Evolutionary conservation across 1,284 basidiomycete species (phyloP), one percentile per base, ranked within the genome.

Genomic region (Tylopilus microsporus): DNA sequence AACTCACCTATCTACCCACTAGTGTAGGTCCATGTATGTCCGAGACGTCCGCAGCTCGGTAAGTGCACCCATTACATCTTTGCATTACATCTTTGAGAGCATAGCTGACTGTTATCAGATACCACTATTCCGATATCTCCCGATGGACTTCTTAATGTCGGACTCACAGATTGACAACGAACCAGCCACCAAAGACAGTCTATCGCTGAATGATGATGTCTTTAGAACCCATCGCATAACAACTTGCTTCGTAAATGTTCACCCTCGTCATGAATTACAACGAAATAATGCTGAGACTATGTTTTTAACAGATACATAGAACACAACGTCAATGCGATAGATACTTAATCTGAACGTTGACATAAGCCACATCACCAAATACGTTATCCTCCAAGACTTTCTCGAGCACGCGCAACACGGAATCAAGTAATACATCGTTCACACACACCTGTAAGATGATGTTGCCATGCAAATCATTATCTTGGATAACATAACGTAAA

Each of bases 401-500:
- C 16, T 47, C 58, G 25, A 56, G n/a, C 19, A 52, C 34, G 18
- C 19, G 13, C 46, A 16, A 13, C 36, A 18, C 53, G 36, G 36
- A 41, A 56, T 30, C 9, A 25, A 32, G 46, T 30, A 48, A 48
- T 32, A 19, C 16, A 46, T 21, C 48, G 25, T 61, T 52, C 7
- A 34, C 39, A 15, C 16, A 16, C 46, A 1, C n/a, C 4, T 36
- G 30, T 16, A 25, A 25, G 25, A 25, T 25, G 25, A 62, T 52
- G 41, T 32, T 55, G 18, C 54, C 55, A 47, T 15, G 55, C 45
- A 39, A 53, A 64, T 66, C 53, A 52, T 62, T 6, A 43, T 36
- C 49, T 63, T 36, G 49, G 13, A 37, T 13, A 37, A 34, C 41
- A 30, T 34, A 41, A 53, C 39, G 30, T 52, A 55, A 42, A 55